phyloP scores from a whole-genome alignment of 2,329 filamentous ascomycete species.

The Fusarium sp. region DNA sequence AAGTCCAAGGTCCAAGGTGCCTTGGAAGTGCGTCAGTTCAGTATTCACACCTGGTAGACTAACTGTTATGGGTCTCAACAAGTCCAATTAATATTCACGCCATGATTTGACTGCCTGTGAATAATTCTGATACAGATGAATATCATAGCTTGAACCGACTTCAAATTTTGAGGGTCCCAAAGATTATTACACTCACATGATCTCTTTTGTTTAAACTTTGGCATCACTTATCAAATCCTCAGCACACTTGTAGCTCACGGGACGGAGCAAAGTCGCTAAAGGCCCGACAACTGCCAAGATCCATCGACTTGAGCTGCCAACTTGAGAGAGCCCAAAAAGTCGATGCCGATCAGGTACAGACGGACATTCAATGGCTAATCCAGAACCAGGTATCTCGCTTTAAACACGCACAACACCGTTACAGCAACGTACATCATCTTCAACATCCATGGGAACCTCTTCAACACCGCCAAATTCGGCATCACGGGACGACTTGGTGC shows the following conservation, averaged over 20 bases:
- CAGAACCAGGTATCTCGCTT: conserved; percentile 12
- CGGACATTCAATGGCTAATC: conserved; percentile 38
- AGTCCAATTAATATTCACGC: background rate
- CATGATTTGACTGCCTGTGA: background rate
- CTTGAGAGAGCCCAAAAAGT: conserved; percentile 21
- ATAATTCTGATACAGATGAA: conserved; percentile 3
- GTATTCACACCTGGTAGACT: conserved; percentile 36
- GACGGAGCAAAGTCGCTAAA: conserved; percentile 22
- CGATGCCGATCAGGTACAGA: conserved; percentile 44
- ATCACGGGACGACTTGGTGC: conserved; percentile 3
- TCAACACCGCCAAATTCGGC: conserved; percentile 12
- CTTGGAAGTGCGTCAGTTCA: conserved; percentile 28
- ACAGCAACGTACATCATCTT: background rate
- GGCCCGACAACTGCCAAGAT: conserved; percentile 39
- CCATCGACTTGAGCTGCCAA: conserved; percentile 11
- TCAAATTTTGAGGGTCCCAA: background rate
- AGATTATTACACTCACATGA: background rate
- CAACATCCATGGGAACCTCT: background rate
- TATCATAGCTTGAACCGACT: background rate
- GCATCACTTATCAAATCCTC: background rate
- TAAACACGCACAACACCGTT: conserved; percentile 17
- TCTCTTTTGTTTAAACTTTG: background rate
- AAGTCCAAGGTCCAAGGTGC: conserved; percentile 14
- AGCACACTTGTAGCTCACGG: conserved; percentile 29
- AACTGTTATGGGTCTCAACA: conserved; percentile 11